phyloP scores from a whole-genome alignment of 2,329 filamentous ascomycete species.

The Alternaria arbusti region DNA sequence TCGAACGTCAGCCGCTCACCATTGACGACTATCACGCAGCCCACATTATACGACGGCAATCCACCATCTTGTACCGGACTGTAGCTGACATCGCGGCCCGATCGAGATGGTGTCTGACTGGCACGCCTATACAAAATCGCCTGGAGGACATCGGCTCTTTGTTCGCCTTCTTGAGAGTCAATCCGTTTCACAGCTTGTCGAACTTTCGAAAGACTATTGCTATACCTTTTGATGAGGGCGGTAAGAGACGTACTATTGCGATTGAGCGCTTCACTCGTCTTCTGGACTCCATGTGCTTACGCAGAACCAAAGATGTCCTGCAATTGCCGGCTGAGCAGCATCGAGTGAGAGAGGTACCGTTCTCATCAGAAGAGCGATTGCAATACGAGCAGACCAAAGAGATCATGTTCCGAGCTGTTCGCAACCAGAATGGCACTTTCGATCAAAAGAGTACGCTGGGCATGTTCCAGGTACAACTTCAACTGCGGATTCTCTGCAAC shows the following conservation, averaged over 20 bases:
- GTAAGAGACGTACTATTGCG: slow-evolving; percentile 25
- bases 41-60: slow-evolving; percentile 58
- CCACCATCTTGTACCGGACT: slow-evolving; percentile 54
- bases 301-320: slow-evolving; percentile 52
- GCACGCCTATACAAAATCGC: slow-evolving; percentile 59
- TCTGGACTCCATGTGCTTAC: slow-evolving; percentile 50
- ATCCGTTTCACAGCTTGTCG: slow-evolving; percentile 51
- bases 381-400: slow-evolving; percentile 42
- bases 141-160: slow-evolving; percentile 61
- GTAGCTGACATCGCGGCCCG: slow-evolving; percentile 52
- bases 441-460: slow-evolving; percentile 51
- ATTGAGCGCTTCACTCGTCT: slow-evolving; percentile 35
- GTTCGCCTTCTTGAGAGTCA: slow-evolving; percentile 56
- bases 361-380: slow-evolving; percentile 39
- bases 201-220: slow-evolving; percentile 56
- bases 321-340: slow-evolving; percentile 43
- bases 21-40: slow-evolving; percentile 41
- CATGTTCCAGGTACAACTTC: slow-evolving; percentile 56
- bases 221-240: slow-evolving; percentile 46
- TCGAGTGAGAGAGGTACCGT: slow-evolving; percentile 32
- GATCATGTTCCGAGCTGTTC: slow-evolving; percentile 50
- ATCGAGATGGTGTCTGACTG: slow-evolving; percentile 53
- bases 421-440: slow-evolving; percentile 46
- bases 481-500: slow-evolving; percentile 58
- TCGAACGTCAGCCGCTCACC: fast-evolving